Percentiles rank a stretch among this genome's conserved stretches.
Conservation (phyloP, 768 basidiomycete genomes). For the Xerocomellus amylosporus region DNA sequence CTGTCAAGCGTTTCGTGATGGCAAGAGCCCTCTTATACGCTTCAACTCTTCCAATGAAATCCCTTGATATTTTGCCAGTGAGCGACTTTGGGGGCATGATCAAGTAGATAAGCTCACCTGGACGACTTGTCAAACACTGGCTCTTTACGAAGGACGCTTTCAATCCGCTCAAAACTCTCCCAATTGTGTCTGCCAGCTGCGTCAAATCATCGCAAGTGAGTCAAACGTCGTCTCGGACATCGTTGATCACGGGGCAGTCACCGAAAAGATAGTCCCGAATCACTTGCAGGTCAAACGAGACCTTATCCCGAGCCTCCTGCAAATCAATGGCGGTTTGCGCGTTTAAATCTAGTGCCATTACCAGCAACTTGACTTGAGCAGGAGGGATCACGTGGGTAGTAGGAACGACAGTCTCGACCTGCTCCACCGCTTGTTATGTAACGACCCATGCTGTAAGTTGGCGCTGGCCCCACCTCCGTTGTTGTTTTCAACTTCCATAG, state of each 20-base stretch:
- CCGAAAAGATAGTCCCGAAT: constrained; percentile 52
- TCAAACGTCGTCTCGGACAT: not conserved
- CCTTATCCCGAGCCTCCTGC: constrained; percentile 42
- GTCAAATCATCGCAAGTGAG: not conserved
- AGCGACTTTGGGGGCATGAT: not conserved
- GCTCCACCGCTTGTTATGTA: not conserved
- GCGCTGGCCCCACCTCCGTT: not conserved
- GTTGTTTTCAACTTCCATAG: not conserved
- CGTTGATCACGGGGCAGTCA: constrained; percentile 25
- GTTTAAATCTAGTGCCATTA: constrained; percentile 31
- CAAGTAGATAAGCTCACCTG: constrained; percentile 36
- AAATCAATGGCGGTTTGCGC: constrained; percentile 53
- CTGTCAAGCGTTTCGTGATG: constrained; percentile 55
- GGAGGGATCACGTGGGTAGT: too few species aligned
- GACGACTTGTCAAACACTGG: constrained; percentile 57
- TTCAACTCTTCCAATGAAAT: constrained; percentile 58
- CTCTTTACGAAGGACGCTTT: constrained; percentile 49
- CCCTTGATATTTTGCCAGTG: constrained; percentile 33
- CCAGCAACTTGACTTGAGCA: too few species aligned
- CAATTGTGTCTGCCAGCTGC: constrained; percentile 51
- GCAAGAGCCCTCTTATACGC: constrained; percentile 52
- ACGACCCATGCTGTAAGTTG: not conserved
- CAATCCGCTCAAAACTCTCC: constrained; percentile 46
- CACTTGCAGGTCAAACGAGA: constrained; percentile 42
- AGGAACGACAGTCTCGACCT: too few species aligned